phyloP scores from a whole-genome alignment of 2,329 filamentous ascomycete species.

The Penicillium decumbens region DNA sequence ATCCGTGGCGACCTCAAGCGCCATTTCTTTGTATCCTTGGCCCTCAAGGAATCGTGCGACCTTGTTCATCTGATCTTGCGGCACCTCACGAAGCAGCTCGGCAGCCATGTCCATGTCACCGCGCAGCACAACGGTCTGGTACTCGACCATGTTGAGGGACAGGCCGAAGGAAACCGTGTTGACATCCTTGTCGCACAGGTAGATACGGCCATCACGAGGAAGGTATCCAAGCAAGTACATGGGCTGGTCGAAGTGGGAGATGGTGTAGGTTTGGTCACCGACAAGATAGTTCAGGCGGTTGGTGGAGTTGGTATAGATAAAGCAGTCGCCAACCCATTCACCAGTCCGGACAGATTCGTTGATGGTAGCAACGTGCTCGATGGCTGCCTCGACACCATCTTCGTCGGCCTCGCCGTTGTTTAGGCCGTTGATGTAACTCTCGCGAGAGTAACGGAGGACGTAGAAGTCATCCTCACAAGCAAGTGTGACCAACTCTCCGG shows the following conservation, averaged over 20 bases:
- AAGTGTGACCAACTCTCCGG: conserved; percentile 84
- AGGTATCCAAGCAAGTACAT: conserved; percentile 97
- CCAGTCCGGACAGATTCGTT: conserved; percentile 89
- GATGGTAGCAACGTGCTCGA: conserved; percentile 94
- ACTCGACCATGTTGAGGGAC: conserved; percentile 89
- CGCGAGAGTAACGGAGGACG: conserved; percentile 83
- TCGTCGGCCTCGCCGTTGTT: conserved; percentile 78
- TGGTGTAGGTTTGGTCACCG: conserved; percentile 94
- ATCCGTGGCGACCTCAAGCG: conserved; percentile 89
- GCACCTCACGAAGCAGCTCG: conserved; percentile 77
- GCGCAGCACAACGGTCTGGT: conserved; percentile 90
- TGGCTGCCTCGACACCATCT: conserved; percentile 91
- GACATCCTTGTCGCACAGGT: conserved; percentile 94
- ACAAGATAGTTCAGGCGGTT: conserved; percentile 97
- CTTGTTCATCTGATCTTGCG: conserved; percentile 93
- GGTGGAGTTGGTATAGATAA: conserved; percentile 96
- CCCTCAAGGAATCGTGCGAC: conserved; percentile 96
- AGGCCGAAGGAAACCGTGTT: conserved; percentile 84
- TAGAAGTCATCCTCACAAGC: conserved; percentile 96
- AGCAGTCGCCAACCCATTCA: conserved; percentile 97
- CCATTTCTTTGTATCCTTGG: conserved; percentile 93
- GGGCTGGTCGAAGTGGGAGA: conserved; percentile 91
- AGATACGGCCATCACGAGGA: conserved; percentile 88
- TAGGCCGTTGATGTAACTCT: conserved; percentile 77
- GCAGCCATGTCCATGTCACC: conserved; percentile 88